Conservation (phyloP, 2,329 filamentous ascomycete species). For the Coniochaeta ligniaria region DNA sequence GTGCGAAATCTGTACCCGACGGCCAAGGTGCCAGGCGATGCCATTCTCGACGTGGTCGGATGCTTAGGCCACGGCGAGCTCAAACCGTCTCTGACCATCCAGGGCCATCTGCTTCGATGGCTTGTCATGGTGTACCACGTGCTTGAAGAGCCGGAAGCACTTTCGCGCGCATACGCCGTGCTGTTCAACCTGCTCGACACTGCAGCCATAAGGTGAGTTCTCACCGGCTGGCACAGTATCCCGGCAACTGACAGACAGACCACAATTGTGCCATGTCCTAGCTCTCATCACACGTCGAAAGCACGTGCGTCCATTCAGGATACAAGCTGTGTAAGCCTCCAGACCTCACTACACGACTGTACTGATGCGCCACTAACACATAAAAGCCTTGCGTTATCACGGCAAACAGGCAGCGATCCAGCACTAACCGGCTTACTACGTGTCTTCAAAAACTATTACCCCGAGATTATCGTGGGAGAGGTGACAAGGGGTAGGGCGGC, state of each 20-base stretch:
- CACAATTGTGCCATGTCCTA: conserved; percentile 67
- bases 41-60: conserved; percentile 60
- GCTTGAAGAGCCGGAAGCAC: conserved; percentile 52
- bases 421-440: conserved; percentile 66
- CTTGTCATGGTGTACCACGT: conserved; percentile 68
- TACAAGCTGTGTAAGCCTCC: conserved; percentile 60
- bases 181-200: conserved; percentile 80
- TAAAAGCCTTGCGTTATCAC: conserved; percentile 45
- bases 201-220: conserved; percentile 59
- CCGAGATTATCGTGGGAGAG: conserved; percentile 76
- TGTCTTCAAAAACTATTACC: conserved; percentile 88
- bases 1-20: conserved; percentile 71
- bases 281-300: conserved; percentile 72
- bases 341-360: not conserved
- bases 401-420: conserved; percentile 64
- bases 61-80: conserved; percentile 70
- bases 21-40: conserved; percentile 50
- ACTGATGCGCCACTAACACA: not conserved
- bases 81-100: conserved; percentile 65
- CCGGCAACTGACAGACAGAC: conserved; percentile 22
- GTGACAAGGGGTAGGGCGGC: conserved; percentile 52
- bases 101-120: conserved; percentile 70
- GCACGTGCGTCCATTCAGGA: conserved; percentile 77
- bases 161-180: conserved; percentile 66
- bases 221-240: not conserved